Percentiles rank a stretch among this genome's conserved stretches.
Evolutionary conservation across 2,329 filamentous ascomycete species (phyloP).

Genomic region (Stemphylium beticola): DNA sequence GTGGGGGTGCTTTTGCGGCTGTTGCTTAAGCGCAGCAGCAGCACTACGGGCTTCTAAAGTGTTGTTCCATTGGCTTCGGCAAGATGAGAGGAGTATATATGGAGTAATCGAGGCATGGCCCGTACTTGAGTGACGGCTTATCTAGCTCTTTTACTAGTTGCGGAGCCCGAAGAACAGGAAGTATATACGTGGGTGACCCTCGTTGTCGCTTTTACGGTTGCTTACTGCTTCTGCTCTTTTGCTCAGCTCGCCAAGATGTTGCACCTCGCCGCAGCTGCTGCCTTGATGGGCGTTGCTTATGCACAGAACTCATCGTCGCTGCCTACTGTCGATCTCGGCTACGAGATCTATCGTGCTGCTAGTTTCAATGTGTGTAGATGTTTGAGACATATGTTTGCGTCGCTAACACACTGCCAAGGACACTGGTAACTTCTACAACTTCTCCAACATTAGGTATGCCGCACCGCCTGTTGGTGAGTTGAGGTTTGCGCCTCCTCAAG

Average conservation of each 20-base stretch:
- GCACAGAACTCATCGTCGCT: constrained; percentile 39
- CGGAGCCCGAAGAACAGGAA: neutral
- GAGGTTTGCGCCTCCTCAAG: constrained; percentile 57
- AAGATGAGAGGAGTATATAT: constrained; percentile 3
- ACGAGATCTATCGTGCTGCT: constrained; percentile 58
- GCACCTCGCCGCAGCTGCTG: constrained; percentile 25
- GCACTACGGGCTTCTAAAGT: neutral
- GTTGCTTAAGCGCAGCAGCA: constrained; percentile 1
- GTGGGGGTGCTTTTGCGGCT: neutral
- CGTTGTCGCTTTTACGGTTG: neutral
- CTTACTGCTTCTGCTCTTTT: neutral
- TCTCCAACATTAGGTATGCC: constrained; percentile 64
- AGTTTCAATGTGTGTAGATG: constrained; percentile 50
- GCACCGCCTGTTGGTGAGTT: constrained; percentile 59
- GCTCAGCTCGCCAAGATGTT: constrained; percentile 22
- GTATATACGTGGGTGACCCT: neutral
- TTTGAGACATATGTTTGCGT: neutral
- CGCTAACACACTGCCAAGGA: constrained; percentile 30
- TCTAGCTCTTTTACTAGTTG: neutral
- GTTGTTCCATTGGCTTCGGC: constrained; percentile 2
- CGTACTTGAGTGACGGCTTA: neutral
- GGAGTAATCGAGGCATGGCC: constrained; percentile 4
- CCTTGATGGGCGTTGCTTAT: constrained; percentile 29
- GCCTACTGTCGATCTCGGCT: constrained; percentile 61
- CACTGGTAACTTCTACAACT: constrained; percentile 58